Base-by-base conservation (phyloP, 176 grass and related monocot species). In the Raddia guianensis region DNA sequence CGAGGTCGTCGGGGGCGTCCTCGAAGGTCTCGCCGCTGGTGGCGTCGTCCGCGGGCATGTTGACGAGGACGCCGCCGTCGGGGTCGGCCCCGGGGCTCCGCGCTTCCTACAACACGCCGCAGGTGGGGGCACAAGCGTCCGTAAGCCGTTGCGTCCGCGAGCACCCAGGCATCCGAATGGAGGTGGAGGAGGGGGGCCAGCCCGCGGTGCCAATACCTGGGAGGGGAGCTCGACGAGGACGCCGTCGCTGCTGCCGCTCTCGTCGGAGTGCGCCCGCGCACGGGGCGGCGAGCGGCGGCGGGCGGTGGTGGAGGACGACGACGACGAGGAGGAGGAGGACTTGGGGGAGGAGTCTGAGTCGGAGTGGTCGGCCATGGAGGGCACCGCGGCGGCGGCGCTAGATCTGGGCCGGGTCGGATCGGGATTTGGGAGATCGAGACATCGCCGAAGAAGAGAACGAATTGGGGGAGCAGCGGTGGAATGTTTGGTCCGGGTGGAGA, bases 161-260 rank as follows among this genome's bases (percentile, higher is more conserved):
- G 34, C 2, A 21, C n/a, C 46, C 12, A 68, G 18, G 70, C 62
- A 75, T 8, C 75, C 12, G 60, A 87, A 77, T 8, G 63, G 66
- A 85, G 55, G 61, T 57, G 37, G 19, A 20, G 50, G 51, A 50
- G 47, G 21, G 3, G 46, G 15, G 10, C 68, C 68, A 70, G 46
- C 40, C 57, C 7, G 33, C 44, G 27, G 86, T 74, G 66, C 50
- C 20, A 63, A 65, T 71, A 89, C 85, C 77, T 90, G 91, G 12
- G 89, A 85, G 40, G 95, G 92, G 71, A 98, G 92, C 74, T 98
- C 92, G 46, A 98, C 96, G 48, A 98, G 92, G 73, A 98, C 96
- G 37, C 96, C 96, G 49, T 98, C 96, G 84, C 96, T 98, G 87
- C 92, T 98, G 53, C 90, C 88, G 49, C 92, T 82, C 84, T 98